Evolutionary conservation across 768 basidiomycete genomes (phyloP).

Genomic region (Cubamyces sp.): DNA sequence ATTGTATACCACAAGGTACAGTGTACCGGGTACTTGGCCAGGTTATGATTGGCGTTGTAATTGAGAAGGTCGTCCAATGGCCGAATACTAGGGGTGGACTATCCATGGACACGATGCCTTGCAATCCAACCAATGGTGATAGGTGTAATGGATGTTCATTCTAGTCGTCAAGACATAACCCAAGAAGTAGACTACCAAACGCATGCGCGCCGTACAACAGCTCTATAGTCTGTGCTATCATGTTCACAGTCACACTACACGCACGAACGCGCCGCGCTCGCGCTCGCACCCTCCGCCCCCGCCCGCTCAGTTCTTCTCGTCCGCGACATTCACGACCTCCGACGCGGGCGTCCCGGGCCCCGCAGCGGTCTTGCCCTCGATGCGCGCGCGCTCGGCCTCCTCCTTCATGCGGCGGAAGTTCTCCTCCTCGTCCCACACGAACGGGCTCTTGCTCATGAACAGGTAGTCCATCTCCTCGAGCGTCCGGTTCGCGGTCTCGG

Average conservation of each 20-base stretch:
- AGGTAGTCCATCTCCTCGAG: constrained; percentile 50
- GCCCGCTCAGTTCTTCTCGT: constrained; percentile 8
- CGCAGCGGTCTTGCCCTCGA: constrained; percentile 9
- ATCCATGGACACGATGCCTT: no score
- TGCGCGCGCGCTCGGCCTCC: constrained; percentile 17
- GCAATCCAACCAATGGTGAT: no score
- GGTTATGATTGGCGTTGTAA: no score
- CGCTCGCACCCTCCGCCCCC: not conserved
- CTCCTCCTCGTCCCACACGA: constrained; percentile 49
- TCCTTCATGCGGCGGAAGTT: constrained; percentile 44
- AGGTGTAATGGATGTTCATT: no score
- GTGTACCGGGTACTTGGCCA: no score
- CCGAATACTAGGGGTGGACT: no score
- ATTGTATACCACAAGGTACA: no score
- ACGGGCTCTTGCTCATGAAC: constrained; percentile 48
- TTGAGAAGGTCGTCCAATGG: no score
- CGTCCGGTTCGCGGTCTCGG: constrained; percentile 49
- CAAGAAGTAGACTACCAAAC: no score
- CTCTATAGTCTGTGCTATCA: not conserved
- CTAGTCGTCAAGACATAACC: no score
- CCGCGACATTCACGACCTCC: constrained; percentile 7
- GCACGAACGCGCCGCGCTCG: not conserved
- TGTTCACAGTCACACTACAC: no score
- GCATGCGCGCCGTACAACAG: not conserved
- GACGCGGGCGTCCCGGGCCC: not conserved